Evolutionary conservation across 2,329 filamentous ascomycete species (phyloP).

Genomic region (Xylaria multiplex): DNA sequence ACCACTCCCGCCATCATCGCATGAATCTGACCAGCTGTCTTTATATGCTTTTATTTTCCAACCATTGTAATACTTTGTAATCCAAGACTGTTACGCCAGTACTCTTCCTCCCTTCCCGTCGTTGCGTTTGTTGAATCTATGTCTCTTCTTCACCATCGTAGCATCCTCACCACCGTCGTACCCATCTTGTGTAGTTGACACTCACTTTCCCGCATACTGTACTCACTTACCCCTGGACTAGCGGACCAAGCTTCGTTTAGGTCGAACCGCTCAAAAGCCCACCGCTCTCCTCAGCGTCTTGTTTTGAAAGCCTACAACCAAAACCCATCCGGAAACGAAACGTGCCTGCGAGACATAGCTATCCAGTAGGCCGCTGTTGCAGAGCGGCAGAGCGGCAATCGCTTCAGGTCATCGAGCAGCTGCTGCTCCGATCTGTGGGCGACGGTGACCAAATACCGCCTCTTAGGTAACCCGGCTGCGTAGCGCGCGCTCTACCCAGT

Average conservation of each 20-base stretch:
- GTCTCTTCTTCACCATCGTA: constrained; percentile 26
- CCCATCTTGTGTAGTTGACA: constrained; percentile 27
- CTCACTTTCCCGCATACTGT: constrained; percentile 9
- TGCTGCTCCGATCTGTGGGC: constrained; percentile 43
- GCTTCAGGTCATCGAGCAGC: constrained; percentile 38
- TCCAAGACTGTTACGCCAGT: constrained; percentile 8
- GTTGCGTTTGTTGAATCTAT: constrained; percentile 20
- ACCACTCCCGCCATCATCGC: constrained; percentile 34
- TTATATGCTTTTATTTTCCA: constrained; percentile 28
- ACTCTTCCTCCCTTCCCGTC: not conserved
- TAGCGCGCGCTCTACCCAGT: not conserved
- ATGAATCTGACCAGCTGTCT: constrained; percentile 39
- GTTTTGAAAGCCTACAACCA: not conserved
- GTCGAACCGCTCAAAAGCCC: constrained; percentile 8
- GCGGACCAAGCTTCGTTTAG: constrained; percentile 29
- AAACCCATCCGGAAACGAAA: constrained; percentile 9
- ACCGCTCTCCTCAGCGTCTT: constrained; percentile 7
- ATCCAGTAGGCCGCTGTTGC: constrained; percentile 1
- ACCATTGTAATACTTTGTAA: constrained; percentile 20
- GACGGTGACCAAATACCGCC: constrained; percentile 41
- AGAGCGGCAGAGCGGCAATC: constrained; percentile 41
- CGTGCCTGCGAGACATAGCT: constrained; percentile 7
- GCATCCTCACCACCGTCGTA: constrained; percentile 14
- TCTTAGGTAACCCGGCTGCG: not conserved
- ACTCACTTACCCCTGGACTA: constrained; percentile 33